Percentiles rank a stretch among this genome's conserved stretches.
Evolutionary conservation across 768 basidiomycete species (phyloP).

Genomic region (Termitomyces bulborhizus): DNA sequence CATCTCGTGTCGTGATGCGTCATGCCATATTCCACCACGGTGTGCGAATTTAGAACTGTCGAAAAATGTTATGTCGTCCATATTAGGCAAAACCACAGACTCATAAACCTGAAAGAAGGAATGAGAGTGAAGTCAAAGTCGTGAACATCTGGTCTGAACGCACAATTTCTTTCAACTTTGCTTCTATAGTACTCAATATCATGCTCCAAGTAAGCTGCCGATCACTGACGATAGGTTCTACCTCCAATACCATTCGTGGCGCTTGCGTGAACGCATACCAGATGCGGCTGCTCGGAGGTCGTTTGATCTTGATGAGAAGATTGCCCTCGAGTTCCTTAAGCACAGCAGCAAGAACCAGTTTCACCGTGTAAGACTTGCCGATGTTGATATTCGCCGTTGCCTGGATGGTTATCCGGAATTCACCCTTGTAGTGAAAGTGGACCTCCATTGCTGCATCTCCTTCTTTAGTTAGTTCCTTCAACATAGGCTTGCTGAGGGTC

Average conservation of each 20-base stretch:
- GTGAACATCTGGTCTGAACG: conserved; percentile 15
- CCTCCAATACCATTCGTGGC: conserved; percentile 82
- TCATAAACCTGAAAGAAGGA: conserved; percentile 67
- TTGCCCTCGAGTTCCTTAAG: conserved; percentile 90
- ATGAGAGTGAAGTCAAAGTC: not conserved
- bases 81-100: conserved; percentile 92
- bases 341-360: conserved; percentile 83
- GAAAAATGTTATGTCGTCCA: conserved; percentile 98
- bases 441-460: conserved; percentile 91
- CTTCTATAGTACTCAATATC: conserved; percentile 87
- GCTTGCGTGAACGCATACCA: conserved; percentile 95
- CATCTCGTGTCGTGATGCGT: conserved; percentile 50
- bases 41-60: conserved; percentile 58
- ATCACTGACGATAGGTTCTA: conserved; percentile 92
- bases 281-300: conserved; percentile 91
- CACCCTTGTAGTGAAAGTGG: conserved; percentile 78
- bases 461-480: conserved; percentile 93
- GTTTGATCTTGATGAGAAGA: conserved; percentile 81
- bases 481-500: conserved; percentile 93
- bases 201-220: conserved; percentile 92
- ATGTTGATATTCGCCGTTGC: conserved; percentile 85
- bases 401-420: conserved; percentile 84
- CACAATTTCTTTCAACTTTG: conserved; percentile 84
- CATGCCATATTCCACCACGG: conserved; percentile 88
- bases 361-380: conserved; percentile 85